phyloP scores from a whole-genome alignment of 2,329 filamentous ascomycete species.

The Blumeria graminis region DNA sequence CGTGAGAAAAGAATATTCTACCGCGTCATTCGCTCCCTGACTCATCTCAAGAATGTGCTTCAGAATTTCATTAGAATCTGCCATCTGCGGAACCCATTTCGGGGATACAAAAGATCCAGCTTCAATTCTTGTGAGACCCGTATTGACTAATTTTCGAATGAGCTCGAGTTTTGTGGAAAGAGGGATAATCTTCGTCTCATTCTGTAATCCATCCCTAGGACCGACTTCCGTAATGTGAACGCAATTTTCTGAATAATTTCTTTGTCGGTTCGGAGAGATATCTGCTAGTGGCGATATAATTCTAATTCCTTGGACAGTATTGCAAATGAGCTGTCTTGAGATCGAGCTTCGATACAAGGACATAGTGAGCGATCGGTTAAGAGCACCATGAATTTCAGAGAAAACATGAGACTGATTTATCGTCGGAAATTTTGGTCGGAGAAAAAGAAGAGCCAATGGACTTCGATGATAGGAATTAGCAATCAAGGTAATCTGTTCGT shows the following conservation, averaged over 20 bases:
- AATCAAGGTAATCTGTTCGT: too few species aligned
- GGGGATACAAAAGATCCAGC: constrained; percentile 63
- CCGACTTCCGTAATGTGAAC: constrained; percentile 60
- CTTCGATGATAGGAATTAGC: too few species aligned
- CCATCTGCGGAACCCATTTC: constrained; percentile 78
- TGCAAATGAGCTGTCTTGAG: too few species aligned
- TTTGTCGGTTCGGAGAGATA: too few species aligned
- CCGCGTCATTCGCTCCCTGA: constrained; percentile 26
- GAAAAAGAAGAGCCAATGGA: too few species aligned
- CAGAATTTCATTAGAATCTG: constrained; percentile 52
- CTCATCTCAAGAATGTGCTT: constrained; percentile 37
- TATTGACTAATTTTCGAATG: constrained; percentile 41
- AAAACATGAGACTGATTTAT: too few species aligned
- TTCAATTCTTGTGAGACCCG: constrained; percentile 52
- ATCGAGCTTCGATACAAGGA: too few species aligned
- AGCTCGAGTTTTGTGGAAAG: constrained; percentile 53
- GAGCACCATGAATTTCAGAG: too few species aligned
- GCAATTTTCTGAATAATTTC: constrained; percentile 7
- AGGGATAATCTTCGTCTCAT: constrained; percentile 50
- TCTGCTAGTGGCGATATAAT: too few species aligned
- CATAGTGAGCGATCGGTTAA: too few species aligned
- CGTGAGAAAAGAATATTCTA: constrained; percentile 60
- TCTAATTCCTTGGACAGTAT: too few species aligned
- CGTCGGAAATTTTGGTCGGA: too few species aligned
- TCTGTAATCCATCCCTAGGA: constrained; percentile 68